Base-by-base conservation (phyloP, 2,329 filamentous ascomycete genomes). In the Colletotrichum tabaci region DNA sequence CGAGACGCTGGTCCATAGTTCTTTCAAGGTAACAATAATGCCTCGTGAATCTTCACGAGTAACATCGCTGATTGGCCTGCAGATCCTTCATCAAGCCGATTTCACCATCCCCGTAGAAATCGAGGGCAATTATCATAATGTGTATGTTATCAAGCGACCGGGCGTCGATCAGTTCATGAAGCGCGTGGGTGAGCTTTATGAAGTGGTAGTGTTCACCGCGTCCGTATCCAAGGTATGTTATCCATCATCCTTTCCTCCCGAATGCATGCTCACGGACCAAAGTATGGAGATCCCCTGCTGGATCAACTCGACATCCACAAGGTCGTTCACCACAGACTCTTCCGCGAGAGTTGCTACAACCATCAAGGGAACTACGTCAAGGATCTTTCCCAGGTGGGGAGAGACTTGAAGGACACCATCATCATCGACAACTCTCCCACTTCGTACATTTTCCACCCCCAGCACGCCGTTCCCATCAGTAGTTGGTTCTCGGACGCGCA, bases 401-500 rank as follows among this genome's bases (percentile, higher is more conserved):
- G 96, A 75, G 95, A 98, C 81, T 90, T 99, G 67, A 94, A 94
- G 82, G 96, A 99, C 80, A 99, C 96, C 23, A 99, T 99, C 80
- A 99, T 99, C 82, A 99, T 99, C 79, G 96, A 99, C 86, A 99
- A 99, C 84, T 98, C 96, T 57, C 96, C 96, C 2, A 99, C 96
- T 5, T 98, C 96, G 15, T 99, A 99, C 86, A 98, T 99, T 78
- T 99, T 99, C 89, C 96, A 99, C 81, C 96, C 96, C 30, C 96
- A 99, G 85, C 96, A 99, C 82, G 96, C 96, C 73, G 96, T 99
- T 61, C 96, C 96, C 35, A 99, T 99, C 85, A 98, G 95, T 89
- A 98, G 96, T 87, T 99, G 96, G 96, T 99, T 99, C 86, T 98
- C 95, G 76, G 96, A 99, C 84, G 96, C 96, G 73, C 96, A 99